Base-by-base conservation (phyloP, 805 yeast genomes). In the Wickerhamiella parazyma region DNA sequence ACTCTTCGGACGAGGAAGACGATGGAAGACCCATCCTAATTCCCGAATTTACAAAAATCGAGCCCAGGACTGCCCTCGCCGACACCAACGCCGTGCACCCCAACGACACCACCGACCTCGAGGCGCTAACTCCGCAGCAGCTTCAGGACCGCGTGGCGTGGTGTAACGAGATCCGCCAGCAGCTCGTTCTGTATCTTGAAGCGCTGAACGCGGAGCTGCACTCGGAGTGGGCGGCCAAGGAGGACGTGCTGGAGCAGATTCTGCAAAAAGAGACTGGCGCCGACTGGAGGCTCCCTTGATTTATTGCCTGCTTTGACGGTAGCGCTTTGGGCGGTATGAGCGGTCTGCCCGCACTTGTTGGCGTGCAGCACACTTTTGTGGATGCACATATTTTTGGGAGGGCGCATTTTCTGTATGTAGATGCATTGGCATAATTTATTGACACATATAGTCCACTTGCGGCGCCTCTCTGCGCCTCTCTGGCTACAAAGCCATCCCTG, bases 201-300 rank as follows among this genome's bases (percentile, higher is more conserved):
- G n/a, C 34, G 17, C 29, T 37, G 18, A 28, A 14, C 16, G 36
- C 18, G 20, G 14, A 26, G 16, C 33, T 37, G 17, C 36, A 38
- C 12, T 37, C 38, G 3, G 45, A 43, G 31, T 43, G 45, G 45
- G 34, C 34, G 2, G 42, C 45, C 14, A 43, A 43, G 20, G 45
- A 43, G 38, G 22, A 17, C 4, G n/a, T 33, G n/a, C 45, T 43
- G 7, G 26, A 28, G 31, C n/a, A 33, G 24, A 14, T 43, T 2
- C 24, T 37, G n/a, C 29, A 43, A 18, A 38, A 37, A 6, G 36
- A 33, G 21, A 39, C 28, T 21, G 42, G 41, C 17, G 26, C 21
- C 4, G 35, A 39, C 9, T 33, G 36, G 36, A 21, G 21, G 11
- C 18, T 36, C 5, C 39, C 39, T 3, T 36, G 31, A 25, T 5